Evolutionary conservation across 2,329 filamentous ascomycete species (phyloP), one percentile per base, ranked within the genome.

Genomic region (Zalaria obscura): DNA sequence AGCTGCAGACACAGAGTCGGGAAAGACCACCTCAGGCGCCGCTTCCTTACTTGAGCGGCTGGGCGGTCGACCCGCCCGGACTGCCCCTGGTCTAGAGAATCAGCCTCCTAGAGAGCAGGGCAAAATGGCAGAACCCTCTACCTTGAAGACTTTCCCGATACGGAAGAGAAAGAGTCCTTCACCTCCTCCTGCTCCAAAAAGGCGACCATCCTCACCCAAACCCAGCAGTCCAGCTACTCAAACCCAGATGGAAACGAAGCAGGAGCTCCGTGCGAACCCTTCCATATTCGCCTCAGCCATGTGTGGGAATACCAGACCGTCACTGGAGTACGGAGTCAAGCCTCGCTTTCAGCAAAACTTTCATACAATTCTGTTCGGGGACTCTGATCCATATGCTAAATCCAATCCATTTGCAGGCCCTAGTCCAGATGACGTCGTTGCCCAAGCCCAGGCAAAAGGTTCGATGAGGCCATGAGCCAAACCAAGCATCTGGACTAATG

Each of bases 351-450:
- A 11, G 26, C 32, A 43, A 35, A 40, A 43, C n/a, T 36, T 58
- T 31, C 61, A 63, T 43, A 56, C 60, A 40, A 52, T 69, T 39
- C 62, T 66, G n/a, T 68, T 65, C 44, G 53, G 56, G 32, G 50
- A 48, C n/a, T 49, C 52, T 43, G 49, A 51, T 38, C 50, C 52
- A 18, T 55, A 57, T 42, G 69, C 58, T 56, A 68, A 62, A 56
- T 52, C 69, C 54, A 67, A 76, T 55, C 75, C 79, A 45, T 95
- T 95, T 65, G 70, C 80, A 69, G 76, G 78, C 58, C 88, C 89
- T 42, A 95, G 88, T 63, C 88, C 88, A 51, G 88, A 96, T 66
- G 88, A 95, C 60, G 66, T 91, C 55, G 83, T 95, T 54, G 72
- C 86, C 48, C 77, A 80, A 60, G 89, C 88, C 52, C 89, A 94